Conservation (phyloP, 2,329 filamentous ascomycete genomes). For the Fusarium chuoi region DNA sequence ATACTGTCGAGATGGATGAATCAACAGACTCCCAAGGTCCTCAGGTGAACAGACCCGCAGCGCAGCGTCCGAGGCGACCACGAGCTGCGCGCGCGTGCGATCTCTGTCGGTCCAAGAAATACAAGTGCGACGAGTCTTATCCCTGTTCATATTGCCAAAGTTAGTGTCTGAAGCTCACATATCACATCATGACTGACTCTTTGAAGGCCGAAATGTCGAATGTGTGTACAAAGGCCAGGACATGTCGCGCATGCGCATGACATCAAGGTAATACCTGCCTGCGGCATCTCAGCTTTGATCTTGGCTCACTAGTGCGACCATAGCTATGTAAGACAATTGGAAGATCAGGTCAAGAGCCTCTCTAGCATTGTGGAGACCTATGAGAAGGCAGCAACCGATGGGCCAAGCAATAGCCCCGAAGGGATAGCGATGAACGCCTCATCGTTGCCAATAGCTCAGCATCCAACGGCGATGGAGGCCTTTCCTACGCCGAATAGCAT, state of each 20-base stretch:
- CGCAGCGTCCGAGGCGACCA: background rate
- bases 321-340: background rate
- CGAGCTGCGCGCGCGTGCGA: background rate
- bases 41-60: background rate
- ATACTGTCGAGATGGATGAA: background rate
- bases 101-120: background rate
- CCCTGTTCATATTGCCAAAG: background rate
- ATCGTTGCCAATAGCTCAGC: background rate
- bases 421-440: background rate
- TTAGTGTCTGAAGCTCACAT: background rate
- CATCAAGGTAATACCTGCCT: background rate
- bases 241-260: background rate
- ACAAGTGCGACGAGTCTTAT: background rate
- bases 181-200: background rate
- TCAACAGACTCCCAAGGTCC: accelerated
- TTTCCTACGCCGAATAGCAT: background rate
- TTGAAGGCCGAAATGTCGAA: background rate
- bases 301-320: background rate
- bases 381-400: background rate
- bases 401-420: background rate
- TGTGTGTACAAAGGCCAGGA: background rate
- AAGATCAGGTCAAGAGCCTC: background rate
- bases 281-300: too few relatives aligned
- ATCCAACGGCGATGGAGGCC: background rate
- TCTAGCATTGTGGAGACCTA: background rate